Conservation (phyloP, 495 filamentous ascomycete genomes). For the Aspergillus kassunensis region DNA sequence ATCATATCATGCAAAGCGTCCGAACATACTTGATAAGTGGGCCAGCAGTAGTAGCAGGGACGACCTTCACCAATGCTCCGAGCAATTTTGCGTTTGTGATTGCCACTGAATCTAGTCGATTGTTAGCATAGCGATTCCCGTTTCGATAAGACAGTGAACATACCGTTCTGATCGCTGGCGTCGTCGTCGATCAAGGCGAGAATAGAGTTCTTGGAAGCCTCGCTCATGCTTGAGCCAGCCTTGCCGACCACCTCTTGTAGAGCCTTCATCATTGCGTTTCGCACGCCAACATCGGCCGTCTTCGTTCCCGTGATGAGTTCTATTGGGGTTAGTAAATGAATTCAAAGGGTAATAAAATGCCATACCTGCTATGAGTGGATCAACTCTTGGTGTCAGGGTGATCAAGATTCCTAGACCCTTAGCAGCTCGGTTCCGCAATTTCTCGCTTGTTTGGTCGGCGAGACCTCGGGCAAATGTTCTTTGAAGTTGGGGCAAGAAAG, state of each 20-base stretch:
- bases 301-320: constrained; percentile 93
- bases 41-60: constrained; percentile 61
- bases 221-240: constrained; percentile 90
- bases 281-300: constrained; percentile 82
- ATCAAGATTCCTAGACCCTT: constrained; percentile 94
- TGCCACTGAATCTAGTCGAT: constrained; percentile 57
- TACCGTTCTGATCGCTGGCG: constrained; percentile 64
- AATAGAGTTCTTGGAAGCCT: constrained; percentile 75
- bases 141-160: constrained; percentile 8
- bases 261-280: constrained; percentile 95
- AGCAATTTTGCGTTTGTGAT: constrained; percentile 88
- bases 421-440: constrained; percentile 83
- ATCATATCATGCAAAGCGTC: neutral
- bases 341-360: neutral
- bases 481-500: constrained; percentile 94
- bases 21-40: constrained; percentile 64
- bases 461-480: constrained; percentile 94
- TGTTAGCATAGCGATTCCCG: neutral
- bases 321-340: constrained; percentile 20
- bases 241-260: constrained; percentile 95
- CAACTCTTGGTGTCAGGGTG: constrained; percentile 90
- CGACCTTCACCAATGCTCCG: constrained; percentile 80
- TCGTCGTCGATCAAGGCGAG: constrained; percentile 85
- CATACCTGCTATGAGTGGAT: constrained; percentile 70
- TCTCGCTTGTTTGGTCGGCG: constrained; percentile 87